Evolutionary conservation across 1,139 yeast genomes (phyloP), one percentile per base, ranked within the genome.

Genomic region (Sugiyamaella castrensis): DNA sequence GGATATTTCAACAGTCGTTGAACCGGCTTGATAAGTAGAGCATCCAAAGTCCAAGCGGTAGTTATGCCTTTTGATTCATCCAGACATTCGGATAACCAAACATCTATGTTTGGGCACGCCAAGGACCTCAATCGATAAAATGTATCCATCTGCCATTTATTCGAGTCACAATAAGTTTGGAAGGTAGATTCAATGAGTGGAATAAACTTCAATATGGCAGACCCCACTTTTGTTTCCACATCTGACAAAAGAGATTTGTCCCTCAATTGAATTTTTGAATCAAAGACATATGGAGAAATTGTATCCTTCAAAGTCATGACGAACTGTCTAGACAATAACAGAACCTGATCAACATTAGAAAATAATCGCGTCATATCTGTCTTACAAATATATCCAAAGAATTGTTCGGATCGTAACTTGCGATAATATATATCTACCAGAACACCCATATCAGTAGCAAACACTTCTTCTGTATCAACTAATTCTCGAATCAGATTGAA

Each of bases 1-100:
- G 75, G 75, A 47, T 72, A 72, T 53, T 71, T 71, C 45, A 70
- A 61, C 26, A 72, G 52, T 31, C 76, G 57, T 54, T 72, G 76
- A 12, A 72, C 72, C 1, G 76, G 76, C 52, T 72, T 72, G 53
- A 72, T 69, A 28, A 72, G 59, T 32, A 72, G 57, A 2, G 73
- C 60, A 42, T 71, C 76, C 34, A 72, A 55, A 13, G 71, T 67
- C 72, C 74, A 68, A 0, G 75, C 73, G 2, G 63, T 66, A 1
- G 75, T 70, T 31, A 56, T 48, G 9, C 51, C 43, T 39, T 55
- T 51, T 11, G 67, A 61, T 16, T 57, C 54, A 31, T 56, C 60
- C 3, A 54, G 51, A 44, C 71, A 60, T 36, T 61, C 65, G 7
- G 50, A 40, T 8, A 70, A 56, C 73, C 72, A 70, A 26, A 45